Conservation (phyloP, 192 early-diverging fungal species). For the Podochytrium sp. region DNA sequence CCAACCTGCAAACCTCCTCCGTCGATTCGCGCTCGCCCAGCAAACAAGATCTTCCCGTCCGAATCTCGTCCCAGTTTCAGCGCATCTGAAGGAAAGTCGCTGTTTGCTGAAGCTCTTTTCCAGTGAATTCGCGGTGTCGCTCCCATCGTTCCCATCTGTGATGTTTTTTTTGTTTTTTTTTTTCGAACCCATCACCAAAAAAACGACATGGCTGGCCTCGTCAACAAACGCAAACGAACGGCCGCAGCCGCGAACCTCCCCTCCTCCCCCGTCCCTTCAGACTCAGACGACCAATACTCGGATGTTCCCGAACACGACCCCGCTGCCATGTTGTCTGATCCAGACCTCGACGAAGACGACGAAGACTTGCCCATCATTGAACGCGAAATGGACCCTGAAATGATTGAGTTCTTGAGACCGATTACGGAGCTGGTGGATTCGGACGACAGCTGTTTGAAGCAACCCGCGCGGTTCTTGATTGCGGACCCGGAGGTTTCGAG, state of each 20-base stretch:
- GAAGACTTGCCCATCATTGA: neutral
- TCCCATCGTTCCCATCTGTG: neutral
- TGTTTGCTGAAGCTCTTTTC: too few relatives aligned
- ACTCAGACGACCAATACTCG: neutral
- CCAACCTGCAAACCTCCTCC: constrained; percentile 13
- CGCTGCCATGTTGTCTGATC: too few relatives aligned
- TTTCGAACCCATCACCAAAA: neutral
- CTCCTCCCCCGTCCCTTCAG: too few relatives aligned
- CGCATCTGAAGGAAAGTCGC: neutral
- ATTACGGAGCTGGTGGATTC: neutral
- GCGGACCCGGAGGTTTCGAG: constrained; percentile 4
- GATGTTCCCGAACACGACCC: neutral
- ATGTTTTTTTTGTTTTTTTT: constrained; percentile 4
- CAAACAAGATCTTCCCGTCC: neutral
- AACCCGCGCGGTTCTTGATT: constrained; percentile 16
- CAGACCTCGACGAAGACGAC: neutral
- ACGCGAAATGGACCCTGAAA: neutral
- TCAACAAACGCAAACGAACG: neutral
- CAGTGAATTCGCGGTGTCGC: neutral
- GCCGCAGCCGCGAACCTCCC: too few relatives aligned
- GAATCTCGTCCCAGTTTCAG: neutral
- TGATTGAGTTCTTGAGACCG: neutral
- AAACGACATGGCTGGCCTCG: neutral
- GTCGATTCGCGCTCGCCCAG: neutral
- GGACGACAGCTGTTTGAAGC: neutral